Conservation (phyloP, 768 basidiomycete species). For the Podaxis sp. region DNA sequence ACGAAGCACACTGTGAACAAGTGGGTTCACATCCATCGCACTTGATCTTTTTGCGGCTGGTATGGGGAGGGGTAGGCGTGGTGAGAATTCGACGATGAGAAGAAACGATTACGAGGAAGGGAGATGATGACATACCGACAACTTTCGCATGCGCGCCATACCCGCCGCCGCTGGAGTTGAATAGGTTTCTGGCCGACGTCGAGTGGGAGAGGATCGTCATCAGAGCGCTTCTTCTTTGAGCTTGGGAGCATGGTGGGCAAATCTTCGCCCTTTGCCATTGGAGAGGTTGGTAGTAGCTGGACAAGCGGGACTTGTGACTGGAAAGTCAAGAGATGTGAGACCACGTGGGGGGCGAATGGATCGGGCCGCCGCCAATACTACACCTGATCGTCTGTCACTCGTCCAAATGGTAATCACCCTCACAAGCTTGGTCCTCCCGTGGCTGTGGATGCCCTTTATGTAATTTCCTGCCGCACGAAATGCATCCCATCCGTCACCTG, state of each 20-base stretch:
- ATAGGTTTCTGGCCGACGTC: constrained; percentile 70
- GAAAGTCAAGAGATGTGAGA: constrained; percentile 29
- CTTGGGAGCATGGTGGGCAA: constrained; percentile 49
- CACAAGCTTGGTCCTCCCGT: constrained; percentile 5
- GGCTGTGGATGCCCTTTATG: neutral
- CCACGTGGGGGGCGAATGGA: constrained; percentile 25
- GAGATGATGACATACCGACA: constrained; percentile 61
- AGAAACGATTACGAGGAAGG: constrained; percentile 18
- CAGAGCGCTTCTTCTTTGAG: constrained; percentile 74
- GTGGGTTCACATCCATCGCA: constrained; percentile 88
- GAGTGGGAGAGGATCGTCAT: constrained; percentile 55
- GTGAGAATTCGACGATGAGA: constrained; percentile 17
- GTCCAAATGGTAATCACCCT: constrained; percentile 2
- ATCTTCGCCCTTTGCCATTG: constrained; percentile 54
- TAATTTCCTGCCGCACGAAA: neutral
- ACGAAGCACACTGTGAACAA: constrained; percentile 76
- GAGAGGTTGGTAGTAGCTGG: constrained; percentile 23
- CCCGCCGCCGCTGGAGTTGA: constrained; percentile 75
- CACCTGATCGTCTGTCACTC: neutral
- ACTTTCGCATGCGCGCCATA: constrained; percentile 89
- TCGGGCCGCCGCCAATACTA: constrained; percentile 21
- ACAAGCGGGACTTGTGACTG: constrained; percentile 19
- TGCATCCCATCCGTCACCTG: neutral
- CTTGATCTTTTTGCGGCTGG: constrained; percentile 90
- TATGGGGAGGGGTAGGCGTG: constrained; percentile 16